Conservation (phyloP, 257 asterid species). For the Capsicum rhomboideum region DNA sequence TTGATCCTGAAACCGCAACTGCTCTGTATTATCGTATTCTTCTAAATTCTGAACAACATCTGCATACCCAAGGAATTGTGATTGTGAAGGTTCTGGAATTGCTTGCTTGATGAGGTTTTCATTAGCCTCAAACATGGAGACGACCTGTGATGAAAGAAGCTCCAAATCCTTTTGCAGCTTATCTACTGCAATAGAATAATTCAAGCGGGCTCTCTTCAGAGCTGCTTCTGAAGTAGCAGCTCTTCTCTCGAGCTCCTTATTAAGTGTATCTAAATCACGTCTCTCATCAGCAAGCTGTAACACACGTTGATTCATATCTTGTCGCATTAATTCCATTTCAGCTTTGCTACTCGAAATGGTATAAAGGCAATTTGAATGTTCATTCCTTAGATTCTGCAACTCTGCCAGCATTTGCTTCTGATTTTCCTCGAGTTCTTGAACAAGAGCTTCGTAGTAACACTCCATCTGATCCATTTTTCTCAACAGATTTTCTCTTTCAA, state of each 20-base stretch:
- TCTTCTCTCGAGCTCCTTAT: slow-evolving; percentile 74
- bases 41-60: slow-evolving; percentile 21
- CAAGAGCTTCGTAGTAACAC: slow-evolving; percentile 81
- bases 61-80: slow-evolving; percentile 15
- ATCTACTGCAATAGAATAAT: slow-evolving; percentile 90
- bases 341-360: slow-evolving; percentile 50
- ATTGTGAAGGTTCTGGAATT: slow-evolving; percentile 40
- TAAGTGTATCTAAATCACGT: slow-evolving; percentile 46
- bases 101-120: slow-evolving; percentile 86
- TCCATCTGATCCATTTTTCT: slow-evolving; percentile 95
- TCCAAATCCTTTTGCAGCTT: slow-evolving; percentile 91
- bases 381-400: slow-evolving; percentile 68
- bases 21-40: slow-evolving; percentile 20
- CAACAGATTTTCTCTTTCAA: slow-evolving; percentile 65
- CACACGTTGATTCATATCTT: slow-evolving; percentile 55
- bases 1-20: slow-evolving; percentile 30
- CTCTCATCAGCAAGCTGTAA: slow-evolving; percentile 59
- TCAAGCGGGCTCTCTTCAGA: slow-evolving; percentile 77
- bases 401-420: slow-evolving; percentile 81
- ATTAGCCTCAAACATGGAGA: slow-evolving; percentile 84
- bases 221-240: slow-evolving; percentile 81
- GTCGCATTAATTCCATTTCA: slow-evolving; percentile 56
- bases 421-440: slow-evolving; percentile 89
- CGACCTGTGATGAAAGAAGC: slow-evolving; percentile 91
- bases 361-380: slow-evolving; percentile 74